Evolutionary conservation across 208 protist genomes (phyloP).

Genomic region (Wallacemonas sp.): DNA sequence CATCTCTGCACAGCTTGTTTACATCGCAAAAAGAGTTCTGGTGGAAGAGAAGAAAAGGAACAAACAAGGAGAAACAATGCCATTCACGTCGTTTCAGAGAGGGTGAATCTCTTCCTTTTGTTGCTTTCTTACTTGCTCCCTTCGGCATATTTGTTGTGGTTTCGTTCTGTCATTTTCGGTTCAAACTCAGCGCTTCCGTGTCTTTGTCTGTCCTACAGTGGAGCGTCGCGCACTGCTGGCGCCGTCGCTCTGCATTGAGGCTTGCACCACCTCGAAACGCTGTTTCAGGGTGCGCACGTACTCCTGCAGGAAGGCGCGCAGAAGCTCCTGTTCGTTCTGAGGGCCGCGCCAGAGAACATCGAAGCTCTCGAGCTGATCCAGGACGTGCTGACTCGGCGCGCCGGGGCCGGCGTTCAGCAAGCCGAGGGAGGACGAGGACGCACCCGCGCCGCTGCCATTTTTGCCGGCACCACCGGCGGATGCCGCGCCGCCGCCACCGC

Average conservation of each 20-base stretch:
- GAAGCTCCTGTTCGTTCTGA: constrained; percentile 42
- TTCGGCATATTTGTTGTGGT: not conserved
- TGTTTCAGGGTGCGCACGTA: constrained; percentile 32
- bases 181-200: constrained; percentile 4
- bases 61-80: not conserved
- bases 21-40: constrained; percentile 10
- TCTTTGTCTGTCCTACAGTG: not conserved
- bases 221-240: constrained; percentile 8
- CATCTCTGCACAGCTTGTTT: not conserved
- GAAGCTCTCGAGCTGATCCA: constrained; percentile 34
- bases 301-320: constrained; percentile 52
- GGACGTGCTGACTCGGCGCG: constrained; percentile 8
- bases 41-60: not conserved
- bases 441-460: not conserved
- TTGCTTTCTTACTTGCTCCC: not conserved
- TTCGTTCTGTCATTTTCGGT: not conserved
- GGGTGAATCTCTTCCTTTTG: not conserved
- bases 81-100: not conserved
- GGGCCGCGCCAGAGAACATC: constrained; percentile 59
- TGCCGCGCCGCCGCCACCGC: not conserved
- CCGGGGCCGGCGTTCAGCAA: not conserved
- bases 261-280: constrained; percentile 17
- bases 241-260: constrained; percentile 17
- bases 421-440: not conserved
- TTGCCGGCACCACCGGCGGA: too few species aligned